Percentiles rank a stretch among this genome's conserved stretches.
These are phyloP conservation scores for Actinomortierella wolfii DNA, from an alignment of 371 early-diverging fungal species.

Conservation along the genomic window DNA sequence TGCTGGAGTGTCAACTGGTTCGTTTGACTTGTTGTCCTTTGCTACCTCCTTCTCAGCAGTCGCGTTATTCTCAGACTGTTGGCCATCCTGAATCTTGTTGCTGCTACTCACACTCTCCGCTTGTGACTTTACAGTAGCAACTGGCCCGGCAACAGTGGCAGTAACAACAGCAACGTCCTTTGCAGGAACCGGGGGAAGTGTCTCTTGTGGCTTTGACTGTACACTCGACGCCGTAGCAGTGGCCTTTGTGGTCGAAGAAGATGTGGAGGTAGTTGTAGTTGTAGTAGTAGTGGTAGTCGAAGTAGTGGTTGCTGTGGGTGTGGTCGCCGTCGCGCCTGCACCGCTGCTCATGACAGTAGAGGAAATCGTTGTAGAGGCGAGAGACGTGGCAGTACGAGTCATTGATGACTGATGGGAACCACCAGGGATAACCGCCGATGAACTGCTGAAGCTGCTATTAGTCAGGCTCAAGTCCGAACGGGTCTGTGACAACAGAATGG, in stretches of 20 bases:
- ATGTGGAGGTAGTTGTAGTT: not conserved
- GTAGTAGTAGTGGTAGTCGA: constrained; percentile 15
- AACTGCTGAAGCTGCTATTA: not conserved
- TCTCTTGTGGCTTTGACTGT: too few relatives aligned
- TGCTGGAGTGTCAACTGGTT: too few relatives aligned
- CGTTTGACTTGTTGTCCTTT: too few relatives aligned
- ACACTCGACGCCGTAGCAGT: not conserved
- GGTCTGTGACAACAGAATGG: not conserved
- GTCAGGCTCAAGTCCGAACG: not conserved
- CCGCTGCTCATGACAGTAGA: too few relatives aligned
- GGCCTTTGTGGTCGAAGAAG: constrained; percentile 2
- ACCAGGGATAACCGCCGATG: not conserved
- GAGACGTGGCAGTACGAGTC: constrained; percentile 23
- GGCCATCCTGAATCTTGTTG: too few relatives aligned
- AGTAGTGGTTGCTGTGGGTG: constrained; percentile 31
- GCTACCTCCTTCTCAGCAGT: too few relatives aligned
- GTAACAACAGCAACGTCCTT: not conserved
- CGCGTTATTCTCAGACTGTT: too few relatives aligned
- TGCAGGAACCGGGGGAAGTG: not conserved
- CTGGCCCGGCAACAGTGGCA: not conserved
- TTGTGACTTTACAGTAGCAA: too few relatives aligned
- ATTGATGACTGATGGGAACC: constrained; percentile 2
- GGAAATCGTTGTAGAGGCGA: constrained; percentile 12
- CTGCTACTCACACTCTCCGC: too few relatives aligned
- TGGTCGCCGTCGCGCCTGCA: constrained; percentile 8